These are phyloP conservation scores for Ophiosphaerella korrae DNA, from an alignment of 2,329 filamentous ascomycete species.

Conservation along the genomic window DNA sequence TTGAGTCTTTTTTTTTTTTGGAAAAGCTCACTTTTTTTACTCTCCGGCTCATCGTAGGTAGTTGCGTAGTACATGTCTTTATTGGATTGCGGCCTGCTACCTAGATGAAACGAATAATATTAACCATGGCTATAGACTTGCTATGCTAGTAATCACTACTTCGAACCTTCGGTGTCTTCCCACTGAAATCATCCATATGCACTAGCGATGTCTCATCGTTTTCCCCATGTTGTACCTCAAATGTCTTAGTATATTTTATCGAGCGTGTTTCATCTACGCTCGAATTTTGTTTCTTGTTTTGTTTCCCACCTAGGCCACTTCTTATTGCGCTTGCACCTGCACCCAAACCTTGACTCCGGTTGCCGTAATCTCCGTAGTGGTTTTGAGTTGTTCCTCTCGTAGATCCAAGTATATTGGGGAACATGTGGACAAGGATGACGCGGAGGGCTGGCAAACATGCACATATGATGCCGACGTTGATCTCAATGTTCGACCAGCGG, in stretches of 20 bases:
- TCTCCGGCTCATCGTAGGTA: not conserved
- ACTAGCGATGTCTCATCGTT: constrained; percentile 15
- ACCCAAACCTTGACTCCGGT: constrained; percentile 26
- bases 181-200: constrained; percentile 14
- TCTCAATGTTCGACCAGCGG: constrained; percentile 22
- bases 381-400: constrained; percentile 11
- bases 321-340: constrained; percentile 19
- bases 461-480: constrained; percentile 42
- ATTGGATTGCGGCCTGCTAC: too few relatives aligned
- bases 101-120: not conserved
- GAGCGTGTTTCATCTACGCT: constrained; percentile 2
- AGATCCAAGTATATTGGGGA: constrained; percentile 39
- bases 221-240: constrained; percentile 15
- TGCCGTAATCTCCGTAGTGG: constrained; percentile 14
- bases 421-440: constrained; percentile 38
- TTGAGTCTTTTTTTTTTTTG: too few relatives aligned
- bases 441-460: constrained; percentile 49
- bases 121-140: constrained; percentile 10
- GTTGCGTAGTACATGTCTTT: not conserved
- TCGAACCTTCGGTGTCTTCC: constrained; percentile 4
- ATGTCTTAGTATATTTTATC: constrained; percentile 23
- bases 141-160: constrained; percentile 15
- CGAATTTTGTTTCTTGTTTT: constrained; percentile 2
- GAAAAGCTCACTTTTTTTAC: too few relatives aligned
- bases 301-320: constrained; percentile 5